phyloP scores from a whole-genome alignment of 1,139 yeast species.

The Suhomyces guaymorum region DNA sequence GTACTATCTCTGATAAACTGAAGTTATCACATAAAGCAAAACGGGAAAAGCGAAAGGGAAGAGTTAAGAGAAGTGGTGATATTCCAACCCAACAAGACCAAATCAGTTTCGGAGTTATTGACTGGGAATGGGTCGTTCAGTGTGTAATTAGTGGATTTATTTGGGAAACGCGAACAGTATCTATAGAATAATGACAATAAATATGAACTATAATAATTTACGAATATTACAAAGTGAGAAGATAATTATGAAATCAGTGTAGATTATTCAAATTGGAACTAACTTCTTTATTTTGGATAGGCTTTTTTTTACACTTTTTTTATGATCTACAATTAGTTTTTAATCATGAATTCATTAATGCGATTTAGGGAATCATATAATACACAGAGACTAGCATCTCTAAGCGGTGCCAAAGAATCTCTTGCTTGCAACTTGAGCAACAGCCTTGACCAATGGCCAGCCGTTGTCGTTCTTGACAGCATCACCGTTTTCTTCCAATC shows the following conservation, averaged over 20 bases:
- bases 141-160: constrained; percentile 49
- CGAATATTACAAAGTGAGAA: too few species aligned
- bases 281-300: too few species aligned
- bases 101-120: constrained; percentile 30
- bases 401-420: constrained; percentile 38
- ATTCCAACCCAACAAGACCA: constrained; percentile 7
- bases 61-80: constrained; percentile 4
- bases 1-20: constrained; percentile 5
- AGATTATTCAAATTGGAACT: too few species aligned
- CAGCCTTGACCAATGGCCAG: constrained; percentile 67
- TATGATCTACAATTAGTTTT: constrained; percentile 1
- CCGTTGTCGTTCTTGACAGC: constrained; percentile 91
- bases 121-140: constrained; percentile 80
- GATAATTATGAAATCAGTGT: too few species aligned
- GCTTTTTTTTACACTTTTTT: not conserved
- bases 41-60: constrained; percentile 6
- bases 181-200: too few species aligned
- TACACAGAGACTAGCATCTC: too few species aligned
- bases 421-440: constrained; percentile 42
- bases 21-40: constrained; percentile 5
- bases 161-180: constrained; percentile 12
- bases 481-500: constrained; percentile 95
- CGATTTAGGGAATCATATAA: too few species aligned
- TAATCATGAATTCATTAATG: constrained; percentile 10
- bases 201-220: too few species aligned